Conservation (phyloP, 139 green algal species). For the Coelastrella sp. region DNA sequence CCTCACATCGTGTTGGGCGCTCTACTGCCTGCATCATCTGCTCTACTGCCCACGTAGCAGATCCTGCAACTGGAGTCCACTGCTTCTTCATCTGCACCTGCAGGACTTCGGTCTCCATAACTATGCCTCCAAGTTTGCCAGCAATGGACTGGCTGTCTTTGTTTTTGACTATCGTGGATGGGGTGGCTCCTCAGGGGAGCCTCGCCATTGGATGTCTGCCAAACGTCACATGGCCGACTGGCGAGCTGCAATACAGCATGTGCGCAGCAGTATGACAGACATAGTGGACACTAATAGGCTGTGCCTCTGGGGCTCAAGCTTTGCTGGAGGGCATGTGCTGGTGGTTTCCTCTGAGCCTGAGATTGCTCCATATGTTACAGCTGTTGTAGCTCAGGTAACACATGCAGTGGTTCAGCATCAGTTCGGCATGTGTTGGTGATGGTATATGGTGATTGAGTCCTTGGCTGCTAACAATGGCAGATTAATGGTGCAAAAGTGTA, state of each 20-base stretch:
- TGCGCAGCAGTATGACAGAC: not conserved
- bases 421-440: not conserved
- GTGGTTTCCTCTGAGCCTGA: constrained; percentile 51
- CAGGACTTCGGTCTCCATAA: constrained; percentile 66
- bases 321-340: constrained; percentile 65
- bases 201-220: constrained; percentile 63
- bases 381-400: constrained; percentile 58
- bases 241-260: constrained; percentile 46
- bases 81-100: not conserved
- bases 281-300: constrained; percentile 38
- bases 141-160: constrained; percentile 51
- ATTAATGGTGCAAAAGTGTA: too few relatives aligned
- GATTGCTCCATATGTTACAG: not conserved
- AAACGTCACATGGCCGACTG: constrained; percentile 64
- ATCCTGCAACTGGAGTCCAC: too few relatives aligned
- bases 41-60: too few relatives aligned
- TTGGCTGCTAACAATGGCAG: too few relatives aligned
- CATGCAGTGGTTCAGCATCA: not conserved
- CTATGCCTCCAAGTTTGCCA: constrained; percentile 58
- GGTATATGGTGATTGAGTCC: too few relatives aligned
- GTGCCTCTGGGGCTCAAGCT: constrained; percentile 64
- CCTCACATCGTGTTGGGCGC: too few relatives aligned
- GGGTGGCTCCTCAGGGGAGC: constrained; percentile 63
- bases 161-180: constrained; percentile 73
- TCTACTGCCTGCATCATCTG: too few relatives aligned